Evolutionary conservation across 1,284 basidiomycete genomes (phyloP).

Genomic region (Heterobasidion occidentale): DNA sequence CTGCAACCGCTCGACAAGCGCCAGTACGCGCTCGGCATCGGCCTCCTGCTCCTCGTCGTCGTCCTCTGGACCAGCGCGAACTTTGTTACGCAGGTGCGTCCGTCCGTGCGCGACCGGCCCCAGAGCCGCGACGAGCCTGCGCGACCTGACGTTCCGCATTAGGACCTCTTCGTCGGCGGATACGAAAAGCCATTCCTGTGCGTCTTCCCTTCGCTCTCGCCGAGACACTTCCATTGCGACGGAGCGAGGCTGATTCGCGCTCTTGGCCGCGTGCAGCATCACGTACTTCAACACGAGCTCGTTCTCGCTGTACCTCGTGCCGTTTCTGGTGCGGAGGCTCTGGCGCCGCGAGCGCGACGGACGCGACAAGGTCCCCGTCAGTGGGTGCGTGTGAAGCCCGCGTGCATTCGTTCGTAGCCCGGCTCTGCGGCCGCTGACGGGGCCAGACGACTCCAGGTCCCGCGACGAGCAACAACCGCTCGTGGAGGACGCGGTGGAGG

Average conservation of each 20-base stretch:
- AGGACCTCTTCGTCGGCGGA: slow-evolving; percentile 66
- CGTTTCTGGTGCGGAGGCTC: slow-evolving; percentile 43
- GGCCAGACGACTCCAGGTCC: slow-evolving; percentile 6
- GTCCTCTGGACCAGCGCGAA: slow-evolving; percentile 79
- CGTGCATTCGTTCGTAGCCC: background rate
- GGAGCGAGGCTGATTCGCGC: no score
- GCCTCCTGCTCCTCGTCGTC: slow-evolving; percentile 72
- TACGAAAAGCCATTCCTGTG: slow-evolving; percentile 80
- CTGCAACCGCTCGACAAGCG: slow-evolving; percentile 17
- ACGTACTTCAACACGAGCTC: slow-evolving; percentile 87
- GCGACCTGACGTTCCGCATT: background rate
- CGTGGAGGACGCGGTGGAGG: slow-evolving; percentile 8
- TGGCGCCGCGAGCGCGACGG: slow-evolving; percentile 15
- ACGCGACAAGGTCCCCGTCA: slow-evolving; percentile 4
- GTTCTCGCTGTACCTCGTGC: slow-evolving; percentile 87
- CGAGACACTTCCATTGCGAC: background rate
- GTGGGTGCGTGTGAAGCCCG: slow-evolving; percentile 7
- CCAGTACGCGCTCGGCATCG: slow-evolving; percentile 66
- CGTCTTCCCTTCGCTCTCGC: slow-evolving; percentile 17
- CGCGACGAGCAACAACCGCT: slow-evolving; percentile 30
- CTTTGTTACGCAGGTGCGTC: slow-evolving; percentile 67
- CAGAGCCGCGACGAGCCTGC: background rate
- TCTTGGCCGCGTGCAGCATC: slow-evolving; percentile 35
- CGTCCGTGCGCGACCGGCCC: background rate
- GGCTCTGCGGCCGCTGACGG: background rate